These are phyloP conservation scores for Nitzschia inconspicua DNA, from an alignment of 108 stramenopile species.

Conservation along the genomic window DNA sequence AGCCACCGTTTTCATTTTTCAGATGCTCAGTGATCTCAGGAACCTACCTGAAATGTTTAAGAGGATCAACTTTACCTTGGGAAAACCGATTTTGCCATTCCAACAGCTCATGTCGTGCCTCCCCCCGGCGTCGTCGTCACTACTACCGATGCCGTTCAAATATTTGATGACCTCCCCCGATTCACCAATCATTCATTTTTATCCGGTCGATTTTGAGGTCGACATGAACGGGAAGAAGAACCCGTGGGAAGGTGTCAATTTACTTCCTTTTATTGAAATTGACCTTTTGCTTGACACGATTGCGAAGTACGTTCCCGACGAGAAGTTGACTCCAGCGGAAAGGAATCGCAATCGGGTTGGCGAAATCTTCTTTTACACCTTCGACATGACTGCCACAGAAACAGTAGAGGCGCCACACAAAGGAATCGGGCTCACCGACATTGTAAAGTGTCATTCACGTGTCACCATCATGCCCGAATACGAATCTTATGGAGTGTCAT, in stretches of 20 bases:
- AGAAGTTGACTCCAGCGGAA: slow-evolving; percentile 73
- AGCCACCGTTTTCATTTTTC: slow-evolving; percentile 13
- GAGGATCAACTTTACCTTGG: slow-evolving; percentile 81
- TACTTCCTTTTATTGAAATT: slow-evolving; percentile 97
- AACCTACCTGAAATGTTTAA: slow-evolving; percentile 80
- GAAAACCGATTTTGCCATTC: slow-evolving; percentile 88
- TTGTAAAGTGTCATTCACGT: slow-evolving; percentile 70
- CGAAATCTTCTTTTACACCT: slow-evolving; percentile 70
- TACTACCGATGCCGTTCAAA: slow-evolving; percentile 88
- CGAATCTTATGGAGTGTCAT: slow-evolving; percentile 50
- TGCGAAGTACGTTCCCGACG: slow-evolving; percentile 69
- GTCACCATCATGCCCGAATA: slow-evolving; percentile 63
- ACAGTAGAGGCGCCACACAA: slow-evolving; percentile 78
- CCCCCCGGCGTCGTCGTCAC: slow-evolving; percentile 81
- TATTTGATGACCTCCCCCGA: slow-evolving; percentile 79
- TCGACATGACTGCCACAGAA: slow-evolving; percentile 68
- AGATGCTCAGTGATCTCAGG: slow-evolving; percentile 93
- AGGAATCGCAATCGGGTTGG: slow-evolving; percentile 73
- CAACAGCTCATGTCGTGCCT: slow-evolving; percentile 97
- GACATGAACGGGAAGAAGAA: slow-evolving; percentile 99
- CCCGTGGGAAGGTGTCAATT: slow-evolving; percentile 98
- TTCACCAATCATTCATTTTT: slow-evolving; percentile 92
- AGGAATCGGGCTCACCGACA: slow-evolving; percentile 82
- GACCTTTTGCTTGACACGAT: slow-evolving; percentile 76
- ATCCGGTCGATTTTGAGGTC: slow-evolving; percentile 89